Percentiles rank a stretch among this genome's conserved stretches.
These are phyloP conservation scores for Seminavis robusta DNA, from an alignment of 108 stramenopile genomes.

Conservation along the genomic window DNA sequence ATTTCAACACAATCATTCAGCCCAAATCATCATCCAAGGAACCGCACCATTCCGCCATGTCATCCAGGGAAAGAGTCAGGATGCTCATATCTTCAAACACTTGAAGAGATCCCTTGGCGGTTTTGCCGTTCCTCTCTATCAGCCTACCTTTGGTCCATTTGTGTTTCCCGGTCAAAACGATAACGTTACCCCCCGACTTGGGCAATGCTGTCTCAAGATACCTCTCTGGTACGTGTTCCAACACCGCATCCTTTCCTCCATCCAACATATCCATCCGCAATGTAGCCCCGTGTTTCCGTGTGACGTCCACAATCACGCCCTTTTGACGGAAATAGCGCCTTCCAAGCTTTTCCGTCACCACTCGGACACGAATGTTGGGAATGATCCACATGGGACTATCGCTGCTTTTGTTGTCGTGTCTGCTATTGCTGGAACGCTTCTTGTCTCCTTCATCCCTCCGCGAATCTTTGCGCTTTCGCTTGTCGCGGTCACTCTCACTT, in stretches of 20 bases:
- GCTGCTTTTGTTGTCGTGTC: neutral
- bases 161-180: constrained; percentile 58
- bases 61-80: constrained; percentile 69
- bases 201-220: constrained; percentile 86
- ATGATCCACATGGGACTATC: constrained; percentile 54
- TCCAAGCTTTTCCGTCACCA: constrained; percentile 67
- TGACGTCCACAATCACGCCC: constrained; percentile 79
- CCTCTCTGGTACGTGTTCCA: constrained; percentile 74
- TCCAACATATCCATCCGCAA: constrained; percentile 61
- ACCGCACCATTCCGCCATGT: constrained; percentile 86
- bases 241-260: constrained; percentile 47
- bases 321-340: constrained; percentile 62
- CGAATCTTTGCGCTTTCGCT: neutral
- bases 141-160: constrained; percentile 60
- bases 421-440: too few species aligned
- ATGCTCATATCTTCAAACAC: constrained; percentile 78
- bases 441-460: neutral
- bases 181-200: constrained; percentile 69
- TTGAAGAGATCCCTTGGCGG: constrained; percentile 65
- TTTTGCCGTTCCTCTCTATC: constrained; percentile 61
- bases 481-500: neutral
- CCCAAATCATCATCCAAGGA: constrained; percentile 64
- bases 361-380: constrained; percentile 81
- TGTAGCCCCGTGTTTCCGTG: constrained; percentile 44
- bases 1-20: too few species aligned